Base-by-base conservation (phyloP, 1,284 basidiomycete species). In the Bjerkandera adusta region DNA sequence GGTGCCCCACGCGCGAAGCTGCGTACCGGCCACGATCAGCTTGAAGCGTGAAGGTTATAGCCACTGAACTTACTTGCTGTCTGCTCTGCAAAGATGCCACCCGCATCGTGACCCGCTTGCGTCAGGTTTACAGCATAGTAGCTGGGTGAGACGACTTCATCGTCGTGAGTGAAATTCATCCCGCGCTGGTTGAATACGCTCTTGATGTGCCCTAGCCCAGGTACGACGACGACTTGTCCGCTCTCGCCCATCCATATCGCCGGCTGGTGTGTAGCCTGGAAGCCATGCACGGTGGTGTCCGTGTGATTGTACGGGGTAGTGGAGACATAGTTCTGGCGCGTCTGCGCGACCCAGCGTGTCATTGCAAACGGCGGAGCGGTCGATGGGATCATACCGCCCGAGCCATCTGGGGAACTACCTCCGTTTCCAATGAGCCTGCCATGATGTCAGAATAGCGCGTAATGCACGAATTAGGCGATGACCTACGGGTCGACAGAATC, bases 201-300 rank as follows among this genome's bases (percentile, higher is more conserved):
- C 39, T 73, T 75, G 3, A 87, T 67, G 1, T 53, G 41, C 11
- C 78, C 76, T 2, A 71, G 62, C 5, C 89, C 88, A 3, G 85
- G 83, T 10, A 76, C 75, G 21, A 93, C 68, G 12, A 79, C 71
- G 4, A 79, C 76, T 22, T 78, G 79, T 0, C 79, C 89, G 51
- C 82, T 87, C 61, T 91, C 88, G 26, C 89, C 90, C 89, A 93
- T 92, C 90, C 90, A 92, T 36, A 92, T 91, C 0, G 90, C 90
- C 0, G 90, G 90, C 58, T 92, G 89, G 49, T 89, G 82, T 0
- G 89, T 91, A 10, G 78, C 85, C 48, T 85, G 80, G 56, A 91
- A 89, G 0, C 89, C 89, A 57, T 88, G 81, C 1, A 91, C 76
- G 4, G 61, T 63, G 1, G 67, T 69, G 50, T 77, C 78, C 0